These are phyloP conservation scores for Urostyla sp. DNA, from an alignment of 73 alveolate genomes.

Conservation along the genomic window DNA sequence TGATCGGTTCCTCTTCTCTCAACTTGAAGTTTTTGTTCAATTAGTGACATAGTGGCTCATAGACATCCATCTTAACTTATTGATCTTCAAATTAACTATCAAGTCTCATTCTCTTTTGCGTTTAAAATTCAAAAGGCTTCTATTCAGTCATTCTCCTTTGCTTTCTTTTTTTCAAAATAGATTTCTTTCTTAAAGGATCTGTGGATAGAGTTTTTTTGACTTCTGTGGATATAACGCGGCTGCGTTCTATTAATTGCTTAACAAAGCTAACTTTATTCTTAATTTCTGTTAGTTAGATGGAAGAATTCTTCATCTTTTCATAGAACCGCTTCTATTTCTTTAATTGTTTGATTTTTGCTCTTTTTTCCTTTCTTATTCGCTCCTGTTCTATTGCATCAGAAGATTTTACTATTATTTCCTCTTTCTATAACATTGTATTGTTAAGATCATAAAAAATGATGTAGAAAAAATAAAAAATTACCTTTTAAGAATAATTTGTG, in stretches of 20 bases:
- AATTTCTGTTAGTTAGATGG: background rate
- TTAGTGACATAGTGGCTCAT: conserved; percentile 43
- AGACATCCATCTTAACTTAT: background rate
- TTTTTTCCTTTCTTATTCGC: background rate
- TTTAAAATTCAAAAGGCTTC: conserved; percentile 14
- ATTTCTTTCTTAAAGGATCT: background rate
- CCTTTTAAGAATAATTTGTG: too few relatives aligned
- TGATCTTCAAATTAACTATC: conserved; percentile 20
- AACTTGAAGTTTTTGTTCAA: conserved; percentile 1
- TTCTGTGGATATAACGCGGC: conserved; percentile 7
- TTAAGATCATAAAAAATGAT: too few relatives aligned
- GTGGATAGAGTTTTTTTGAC: background rate
- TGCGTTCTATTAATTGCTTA: background rate
- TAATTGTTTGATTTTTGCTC: background rate
- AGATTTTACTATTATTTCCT: background rate
- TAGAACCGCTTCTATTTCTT: background rate
- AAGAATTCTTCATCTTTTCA: background rate
- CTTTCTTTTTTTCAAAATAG: background rate
- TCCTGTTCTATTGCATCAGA: conserved; percentile 9
- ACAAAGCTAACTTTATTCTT: conserved; percentile 37
- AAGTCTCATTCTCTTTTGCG: conserved; percentile 25
- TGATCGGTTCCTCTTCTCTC: conserved; percentile 3
- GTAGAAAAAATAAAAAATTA: too few relatives aligned
- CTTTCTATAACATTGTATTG: too few relatives aligned
- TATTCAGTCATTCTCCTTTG: conserved; percentile 15